Evolutionary conservation across 352 stramenopile species (phyloP), one percentile per base, ranked within the genome.

Genomic region (Pythium aquatile): DNA sequence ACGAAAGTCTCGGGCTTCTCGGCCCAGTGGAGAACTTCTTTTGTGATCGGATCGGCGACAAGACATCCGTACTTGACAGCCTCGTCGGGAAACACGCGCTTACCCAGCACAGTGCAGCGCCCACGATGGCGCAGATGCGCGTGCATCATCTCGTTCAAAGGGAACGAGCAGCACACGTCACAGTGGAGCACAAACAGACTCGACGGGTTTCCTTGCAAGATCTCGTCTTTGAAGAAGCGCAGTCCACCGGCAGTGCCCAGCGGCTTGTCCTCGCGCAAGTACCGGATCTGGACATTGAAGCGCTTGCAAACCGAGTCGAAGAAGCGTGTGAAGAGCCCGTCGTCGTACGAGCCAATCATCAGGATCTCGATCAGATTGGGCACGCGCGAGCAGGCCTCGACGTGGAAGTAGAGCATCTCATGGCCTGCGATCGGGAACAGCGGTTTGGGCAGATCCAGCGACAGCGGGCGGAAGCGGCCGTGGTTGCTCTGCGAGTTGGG

Each of bases 1-100:
- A 96, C 88, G 68, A 96, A 96, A 5, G 88, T 94, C 70, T 94
- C 83, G 11, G 88, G 88, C 48, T 96, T 96, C 58, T 96, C 88
- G 8, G 88, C 88, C 88, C 88, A 96, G 55, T 96, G 88, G 26
- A 96, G 66, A 33, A 96, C 91, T 77, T 96, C 85, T 48, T 91
- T 92, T 14, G 70, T 85, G 30, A 78, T 61, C 1, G 81, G 78
- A 53, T 96, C 86, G 20, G 78, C 77, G 37, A 96, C 88, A 8
- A 96, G 74, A 65, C 88, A 96, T 29, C 88, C 88, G 63, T 96
- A 96, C 68, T 93, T 95, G 68, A 93, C 85, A 35, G 87, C 86
- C 57, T 96, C 88, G 54, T 96, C 88, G 57, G 92, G 85, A 65
- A 94, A 95, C 44, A 96, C 88, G 20, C 87, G 80, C 67, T 96